Percentiles rank a stretch among this genome's conserved stretches.
Evolutionary conservation across 345 rosid species (phyloP).

Genomic region (Diplotaxis tenuifolia): DNA sequence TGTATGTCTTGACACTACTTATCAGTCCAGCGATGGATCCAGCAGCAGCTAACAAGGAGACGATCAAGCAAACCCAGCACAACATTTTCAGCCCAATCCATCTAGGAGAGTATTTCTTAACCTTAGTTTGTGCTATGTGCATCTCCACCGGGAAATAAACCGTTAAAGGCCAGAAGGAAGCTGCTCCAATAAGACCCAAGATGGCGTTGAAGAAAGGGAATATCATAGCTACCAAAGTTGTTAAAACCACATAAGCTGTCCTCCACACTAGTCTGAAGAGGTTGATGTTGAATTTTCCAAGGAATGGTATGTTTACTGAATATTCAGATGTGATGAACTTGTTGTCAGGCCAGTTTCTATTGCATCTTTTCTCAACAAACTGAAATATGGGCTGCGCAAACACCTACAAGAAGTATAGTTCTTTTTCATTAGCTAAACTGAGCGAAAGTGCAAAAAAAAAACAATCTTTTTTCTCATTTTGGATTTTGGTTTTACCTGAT

Average conservation of each 20-base stretch:
- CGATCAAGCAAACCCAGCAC: conserved; percentile 57
- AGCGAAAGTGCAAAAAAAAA: background rate
- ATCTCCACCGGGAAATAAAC: conserved; percentile 90
- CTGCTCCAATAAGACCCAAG: conserved; percentile 78
- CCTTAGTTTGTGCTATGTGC: conserved; percentile 61
- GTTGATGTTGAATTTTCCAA: conserved; percentile 51
- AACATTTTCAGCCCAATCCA: conserved; percentile 76
- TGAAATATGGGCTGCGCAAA: conserved; percentile 73
- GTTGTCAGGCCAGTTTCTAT: conserved; percentile 62
- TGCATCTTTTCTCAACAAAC: conserved; percentile 59
- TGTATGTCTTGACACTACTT: conserved; percentile 59
- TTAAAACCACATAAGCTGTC: conserved; percentile 60
- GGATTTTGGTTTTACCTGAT: conserved; percentile 56
- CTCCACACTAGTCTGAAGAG: conserved; percentile 76
- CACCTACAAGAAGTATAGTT: conserved; percentile 46
- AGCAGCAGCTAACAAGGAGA: conserved; percentile 67
- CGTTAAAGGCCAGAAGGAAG: conserved; percentile 86
- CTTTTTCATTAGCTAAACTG: background rate
- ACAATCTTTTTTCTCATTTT: background rate
- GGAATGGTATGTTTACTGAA: conserved; percentile 46
- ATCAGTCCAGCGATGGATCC: conserved; percentile 74
- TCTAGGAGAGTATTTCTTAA: conserved; percentile 53
- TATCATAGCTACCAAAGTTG: conserved; percentile 72
- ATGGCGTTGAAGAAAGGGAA: conserved; percentile 93
- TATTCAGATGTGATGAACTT: conserved; percentile 56